Evolutionary conservation across 345 rosid species (phyloP).

Genomic region (Linum usitatissimum): DNA sequence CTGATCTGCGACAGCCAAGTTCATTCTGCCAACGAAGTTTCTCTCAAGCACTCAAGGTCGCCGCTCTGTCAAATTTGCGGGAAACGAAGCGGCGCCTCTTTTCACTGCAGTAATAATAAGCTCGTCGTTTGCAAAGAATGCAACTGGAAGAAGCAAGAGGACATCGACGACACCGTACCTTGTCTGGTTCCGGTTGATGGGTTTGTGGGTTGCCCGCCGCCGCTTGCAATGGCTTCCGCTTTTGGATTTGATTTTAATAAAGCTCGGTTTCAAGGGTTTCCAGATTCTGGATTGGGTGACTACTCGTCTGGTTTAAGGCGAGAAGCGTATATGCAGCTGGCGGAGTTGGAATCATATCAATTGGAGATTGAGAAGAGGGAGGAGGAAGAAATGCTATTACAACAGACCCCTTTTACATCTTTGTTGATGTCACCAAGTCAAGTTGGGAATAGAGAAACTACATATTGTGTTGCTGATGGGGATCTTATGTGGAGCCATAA

Average conservation of each 20-base stretch:
- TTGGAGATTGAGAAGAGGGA: constrained; percentile 7
- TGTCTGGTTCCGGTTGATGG: constrained; percentile 22
- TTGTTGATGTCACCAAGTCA: constrained; percentile 6
- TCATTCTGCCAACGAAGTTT: constrained; percentile 18
- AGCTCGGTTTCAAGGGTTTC: neutral
- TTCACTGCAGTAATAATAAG: constrained; percentile 19
- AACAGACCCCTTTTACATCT: constrained; percentile 12
- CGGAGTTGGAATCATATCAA: constrained; percentile 8
- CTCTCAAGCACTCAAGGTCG: constrained; percentile 15
- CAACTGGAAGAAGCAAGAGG: constrained; percentile 19
- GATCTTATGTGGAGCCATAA: constrained; percentile 17
- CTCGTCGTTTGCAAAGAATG: constrained; percentile 29
- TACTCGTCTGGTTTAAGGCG: constrained; percentile 11
- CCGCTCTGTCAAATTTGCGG: constrained; percentile 17
- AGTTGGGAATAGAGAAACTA: neutral
- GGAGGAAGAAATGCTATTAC: constrained; percentile 8
- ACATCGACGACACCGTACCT: constrained; percentile 13
- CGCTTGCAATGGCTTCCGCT: constrained; percentile 19
- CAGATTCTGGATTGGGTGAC: constrained; percentile 2
- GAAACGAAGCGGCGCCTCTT: constrained; percentile 13
- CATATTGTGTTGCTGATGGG: constrained; percentile 4
- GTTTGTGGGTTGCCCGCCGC: constrained; percentile 32
- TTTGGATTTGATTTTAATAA: constrained; percentile 22
- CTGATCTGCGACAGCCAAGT: constrained; percentile 15
- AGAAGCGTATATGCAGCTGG: constrained; percentile 12